A percentile compares a stretch with the other conserved stretches of the same genome.
These are phyloP conservation scores for Flaveria ramosissima DNA, from an alignment of 129 eudicot species.

Conservation along the genomic window DNA sequence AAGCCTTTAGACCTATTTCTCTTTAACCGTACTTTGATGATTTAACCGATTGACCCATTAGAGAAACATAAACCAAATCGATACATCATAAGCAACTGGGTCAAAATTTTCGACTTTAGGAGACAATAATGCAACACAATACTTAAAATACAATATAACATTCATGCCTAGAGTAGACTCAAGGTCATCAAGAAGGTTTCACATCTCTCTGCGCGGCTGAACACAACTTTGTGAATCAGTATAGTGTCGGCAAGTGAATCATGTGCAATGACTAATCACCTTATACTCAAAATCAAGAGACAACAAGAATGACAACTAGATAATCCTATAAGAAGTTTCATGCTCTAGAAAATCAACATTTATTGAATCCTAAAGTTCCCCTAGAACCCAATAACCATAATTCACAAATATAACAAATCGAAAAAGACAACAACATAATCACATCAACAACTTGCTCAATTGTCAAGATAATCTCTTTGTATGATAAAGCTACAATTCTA, in stretches of 20 bases:
- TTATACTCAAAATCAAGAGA: slow-evolving; percentile 9
- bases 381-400: slow-evolving; percentile 9
- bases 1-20: not conserved
- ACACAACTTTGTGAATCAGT: not conserved
- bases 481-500: slow-evolving; percentile 33
- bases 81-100: slow-evolving; percentile 2
- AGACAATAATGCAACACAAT: not conserved
- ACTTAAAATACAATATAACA: not conserved
- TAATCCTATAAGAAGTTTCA: not conserved
- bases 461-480: slow-evolving; percentile 36
- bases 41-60: not conserved
- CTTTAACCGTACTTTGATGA: not conserved
- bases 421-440: slow-evolving; percentile 31
- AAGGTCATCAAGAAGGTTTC: not conserved
- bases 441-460: slow-evolving; percentile 36
- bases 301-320: not conserved
- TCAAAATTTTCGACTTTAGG: not conserved
- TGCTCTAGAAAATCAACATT: not conserved
- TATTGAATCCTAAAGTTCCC: slow-evolving; percentile 15
- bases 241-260: too few relatives aligned
- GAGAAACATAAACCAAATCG: not conserved
- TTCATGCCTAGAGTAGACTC: too few relatives aligned
- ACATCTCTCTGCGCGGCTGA: not conserved
- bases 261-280: not conserved
- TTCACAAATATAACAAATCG: slow-evolving; percentile 12